These are phyloP conservation scores for Podospora australis DNA, from an alignment of 495 filamentous ascomycete species.

Conservation along the genomic window DNA sequence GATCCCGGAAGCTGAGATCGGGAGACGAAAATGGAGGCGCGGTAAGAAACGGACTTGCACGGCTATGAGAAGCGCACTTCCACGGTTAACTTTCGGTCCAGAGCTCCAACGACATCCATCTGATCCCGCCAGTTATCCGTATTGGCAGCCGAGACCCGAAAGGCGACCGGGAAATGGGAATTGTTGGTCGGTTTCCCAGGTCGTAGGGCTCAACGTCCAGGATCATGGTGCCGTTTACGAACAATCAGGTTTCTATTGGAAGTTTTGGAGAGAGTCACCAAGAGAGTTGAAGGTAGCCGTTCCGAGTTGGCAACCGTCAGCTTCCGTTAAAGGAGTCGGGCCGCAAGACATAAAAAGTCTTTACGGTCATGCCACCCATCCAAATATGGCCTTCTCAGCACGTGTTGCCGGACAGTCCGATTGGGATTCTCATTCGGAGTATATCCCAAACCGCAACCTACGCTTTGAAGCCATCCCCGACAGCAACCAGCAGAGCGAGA, in stretches of 20 bases:
- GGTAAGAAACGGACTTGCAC: slow-evolving; percentile 14
- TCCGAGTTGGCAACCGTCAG: no score
- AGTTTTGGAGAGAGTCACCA: background rate
- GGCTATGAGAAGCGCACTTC: slow-evolving; percentile 11
- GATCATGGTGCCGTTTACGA: background rate
- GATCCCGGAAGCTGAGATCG: background rate
- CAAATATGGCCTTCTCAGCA: background rate
- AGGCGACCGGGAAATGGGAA: background rate
- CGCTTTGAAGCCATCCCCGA: no score
- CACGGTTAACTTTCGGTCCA: slow-evolving; percentile 16
- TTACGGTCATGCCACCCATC: slow-evolving; percentile 2
- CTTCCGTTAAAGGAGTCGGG: no score
- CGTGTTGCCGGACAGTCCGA: slow-evolving; percentile 1
- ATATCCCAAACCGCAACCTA: no score
- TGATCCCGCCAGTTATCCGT: slow-evolving; percentile 2
- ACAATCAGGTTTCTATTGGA: no score
- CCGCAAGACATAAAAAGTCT: background rate
- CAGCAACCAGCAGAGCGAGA: no score
- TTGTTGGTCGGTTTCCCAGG: no score
- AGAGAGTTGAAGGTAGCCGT: background rate
- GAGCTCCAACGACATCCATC: background rate
- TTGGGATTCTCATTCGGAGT: background rate
- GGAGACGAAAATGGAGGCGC: slow-evolving; percentile 14
- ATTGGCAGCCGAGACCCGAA: slow-evolving; percentile 6
- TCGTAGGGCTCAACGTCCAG: no score